Evolutionary conservation across 1,139 yeast genomes (phyloP).

Genomic region (Diutina siamensis): DNA sequence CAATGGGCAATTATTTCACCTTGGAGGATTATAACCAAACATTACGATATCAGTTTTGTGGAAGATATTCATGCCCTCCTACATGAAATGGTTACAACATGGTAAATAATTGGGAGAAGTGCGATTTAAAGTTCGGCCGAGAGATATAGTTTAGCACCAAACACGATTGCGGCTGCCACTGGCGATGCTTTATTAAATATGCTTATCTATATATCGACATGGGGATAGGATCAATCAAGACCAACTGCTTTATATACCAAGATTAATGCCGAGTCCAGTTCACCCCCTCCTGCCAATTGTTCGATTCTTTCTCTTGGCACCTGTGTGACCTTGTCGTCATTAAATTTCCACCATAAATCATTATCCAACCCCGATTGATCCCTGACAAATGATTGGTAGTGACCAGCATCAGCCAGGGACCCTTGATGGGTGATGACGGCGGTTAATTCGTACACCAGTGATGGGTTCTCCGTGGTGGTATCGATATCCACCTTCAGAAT

Average conservation of each 20-base stretch:
- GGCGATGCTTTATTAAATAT: too few relatives aligned
- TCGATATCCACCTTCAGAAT: slow-evolving; percentile 25
- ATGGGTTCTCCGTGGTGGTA: slow-evolving; percentile 62
- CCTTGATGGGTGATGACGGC: slow-evolving; percentile 93
- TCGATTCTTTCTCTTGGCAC: slow-evolving; percentile 76
- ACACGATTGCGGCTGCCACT: too few relatives aligned
- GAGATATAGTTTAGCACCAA: too few relatives aligned
- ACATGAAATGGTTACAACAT: too few relatives aligned
- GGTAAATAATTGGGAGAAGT: too few relatives aligned
- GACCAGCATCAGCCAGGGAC: slow-evolving; percentile 94
- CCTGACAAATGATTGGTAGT: slow-evolving; percentile 80
- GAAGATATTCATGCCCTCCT: too few relatives aligned
- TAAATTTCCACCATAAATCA: slow-evolving; percentile 85
- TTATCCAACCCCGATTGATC: slow-evolving; percentile 56
- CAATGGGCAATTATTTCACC: too few relatives aligned
- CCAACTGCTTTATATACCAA: slow-evolving; percentile 77
- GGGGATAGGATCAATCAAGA: background rate
- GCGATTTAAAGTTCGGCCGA: too few relatives aligned
- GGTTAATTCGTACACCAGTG: slow-evolving; percentile 72
- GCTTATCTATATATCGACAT: too few relatives aligned
- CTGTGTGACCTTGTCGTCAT: slow-evolving; percentile 80
- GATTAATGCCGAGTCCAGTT: slow-evolving; percentile 88
- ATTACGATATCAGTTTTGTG: too few relatives aligned
- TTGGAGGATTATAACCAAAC: too few relatives aligned
- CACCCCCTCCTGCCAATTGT: slow-evolving; percentile 91